These are phyloP conservation scores for Clarireedia paspali DNA, from an alignment of 2,329 filamentous ascomycete genomes.

Conservation along the genomic window DNA sequence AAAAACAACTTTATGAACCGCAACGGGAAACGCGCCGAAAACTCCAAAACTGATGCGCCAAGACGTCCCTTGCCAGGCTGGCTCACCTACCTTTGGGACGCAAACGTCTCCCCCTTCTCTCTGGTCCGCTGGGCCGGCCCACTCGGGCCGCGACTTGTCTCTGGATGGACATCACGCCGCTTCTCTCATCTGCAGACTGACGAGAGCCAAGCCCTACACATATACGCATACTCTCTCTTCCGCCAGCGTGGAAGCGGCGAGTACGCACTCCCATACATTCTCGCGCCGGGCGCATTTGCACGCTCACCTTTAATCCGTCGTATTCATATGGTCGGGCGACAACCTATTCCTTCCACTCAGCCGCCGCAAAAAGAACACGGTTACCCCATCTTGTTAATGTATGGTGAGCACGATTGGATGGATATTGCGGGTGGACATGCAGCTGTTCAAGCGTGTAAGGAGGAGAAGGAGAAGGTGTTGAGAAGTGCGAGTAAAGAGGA, in stretches of 20 bases:
- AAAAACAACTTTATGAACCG: slow-evolving; percentile 49
- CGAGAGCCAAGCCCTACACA: slow-evolving; percentile 79
- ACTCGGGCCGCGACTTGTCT: slow-evolving; percentile 83
- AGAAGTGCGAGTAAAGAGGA: slow-evolving; percentile 59
- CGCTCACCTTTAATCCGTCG: slow-evolving; percentile 79
- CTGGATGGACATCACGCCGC: slow-evolving; percentile 86
- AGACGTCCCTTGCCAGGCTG: slow-evolving; percentile 65
- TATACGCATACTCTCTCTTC: slow-evolving; percentile 93
- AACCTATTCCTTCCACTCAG: slow-evolving; percentile 33
- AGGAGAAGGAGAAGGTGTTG: slow-evolving; percentile 54
- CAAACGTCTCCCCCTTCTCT: slow-evolving; percentile 91
- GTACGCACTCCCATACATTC: slow-evolving; percentile 85
- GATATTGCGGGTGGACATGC: slow-evolving; percentile 80
- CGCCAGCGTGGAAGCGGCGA: slow-evolving; percentile 87
- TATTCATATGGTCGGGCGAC: slow-evolving; percentile 81
- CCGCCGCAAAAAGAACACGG: slow-evolving; percentile 43
- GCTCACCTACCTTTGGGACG: slow-evolving; percentile 92
- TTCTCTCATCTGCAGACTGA: slow-evolving; percentile 79
- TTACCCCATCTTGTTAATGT: slow-evolving; percentile 84
- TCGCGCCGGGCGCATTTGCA: slow-evolving; percentile 89
- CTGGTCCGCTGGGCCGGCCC: slow-evolving; percentile 83
- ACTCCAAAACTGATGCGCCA: slow-evolving; percentile 25
- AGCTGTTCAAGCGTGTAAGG: slow-evolving; percentile 69
- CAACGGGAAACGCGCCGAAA: slow-evolving; percentile 34
- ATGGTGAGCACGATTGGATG: slow-evolving; percentile 99